Evolutionary conservation across 768 basidiomycete genomes (phyloP).

Genomic region (Tremella yokohamensis): DNA sequence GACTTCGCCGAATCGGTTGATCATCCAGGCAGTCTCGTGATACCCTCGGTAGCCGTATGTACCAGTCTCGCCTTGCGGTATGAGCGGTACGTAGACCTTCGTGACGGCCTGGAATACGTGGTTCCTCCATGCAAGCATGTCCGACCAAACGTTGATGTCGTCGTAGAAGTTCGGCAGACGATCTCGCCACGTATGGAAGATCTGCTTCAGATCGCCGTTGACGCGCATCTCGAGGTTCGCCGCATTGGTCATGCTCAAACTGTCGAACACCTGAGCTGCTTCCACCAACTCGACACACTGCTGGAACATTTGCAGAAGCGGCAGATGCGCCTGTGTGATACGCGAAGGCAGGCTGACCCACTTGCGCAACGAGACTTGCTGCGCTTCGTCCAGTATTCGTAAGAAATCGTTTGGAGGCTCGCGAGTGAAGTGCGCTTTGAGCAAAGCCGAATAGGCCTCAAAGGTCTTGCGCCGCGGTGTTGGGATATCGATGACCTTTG

Average conservation of each 20-base stretch:
- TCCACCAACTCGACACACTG: slow-evolving; percentile 98
- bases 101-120: slow-evolving; percentile 98
- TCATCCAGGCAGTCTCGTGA: slow-evolving; percentile 99
- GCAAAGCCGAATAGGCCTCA: slow-evolving; percentile 84
- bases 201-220: slow-evolving; percentile 81
- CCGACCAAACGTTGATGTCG: slow-evolving; percentile 98
- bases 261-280: slow-evolving; percentile 83
- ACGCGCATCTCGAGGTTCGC: slow-evolving; percentile 92
- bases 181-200: slow-evolving; percentile 95
- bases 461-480: slow-evolving; percentile 98
- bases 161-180: slow-evolving; percentile 91
- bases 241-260: slow-evolving; percentile 76
- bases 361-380: slow-evolving; percentile 92
- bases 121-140: slow-evolving; percentile 98
- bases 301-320: slow-evolving; percentile 94
- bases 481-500: slow-evolving; percentile 72
- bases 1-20: slow-evolving; percentile 98
- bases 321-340: slow-evolving; percentile 86
- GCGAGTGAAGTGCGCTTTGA: slow-evolving; percentile 73
- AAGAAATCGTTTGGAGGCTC: slow-evolving; percentile 80
- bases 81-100: slow-evolving; percentile 89
- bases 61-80: slow-evolving; percentile 56
- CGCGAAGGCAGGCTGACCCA: slow-evolving; percentile 86
- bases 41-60: slow-evolving; percentile 87
- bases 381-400: slow-evolving; percentile 84